Evolutionary conservation across 305 asterid genomes (phyloP), one percentile per base, ranked within the genome.

Genomic region (Coffea humblotiana): DNA sequence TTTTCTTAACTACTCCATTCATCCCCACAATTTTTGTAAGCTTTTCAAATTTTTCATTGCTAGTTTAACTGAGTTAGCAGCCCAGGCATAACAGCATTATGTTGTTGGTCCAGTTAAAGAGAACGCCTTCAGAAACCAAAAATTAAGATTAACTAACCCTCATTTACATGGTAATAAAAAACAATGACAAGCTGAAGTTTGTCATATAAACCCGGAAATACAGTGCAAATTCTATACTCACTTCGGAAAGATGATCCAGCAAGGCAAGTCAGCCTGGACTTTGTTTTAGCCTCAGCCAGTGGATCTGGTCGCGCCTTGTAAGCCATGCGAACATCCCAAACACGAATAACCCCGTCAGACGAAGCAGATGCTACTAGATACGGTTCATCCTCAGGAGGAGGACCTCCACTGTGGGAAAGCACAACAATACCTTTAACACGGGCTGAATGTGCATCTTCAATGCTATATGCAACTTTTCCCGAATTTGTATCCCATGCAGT

Each of bases 231-330:
- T 9, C 16, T 19, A 87, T 35, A 85, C 97, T 91, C 83, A 92
- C 98, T 83, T 89, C 84, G 88, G 81, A 88, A 74, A 8, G 97
- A 89, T 47, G 99, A 95, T 79, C 99, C 98, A 58, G 97, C 95
- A 77, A 95, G 98, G 86, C 99, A 95, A 76, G 99, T 94, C 37
- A 95, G 86, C 87, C 99, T 90, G 83, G 98, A 95, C 86, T 84
- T 93, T 66, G 98, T 95, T 78, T 92, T 87, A 80, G 87, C 86
- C 87, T 90, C 96, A 43, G 93, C 82, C 64, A 93, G 63, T 32
- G 97, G 98, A 65, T 58, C 87, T 48, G 92, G 77, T 84, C 85
- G 84, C 69, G 83, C 92, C 63, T 84, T 84, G 69, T 35, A 73
- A 67, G 85, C 86, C 93, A 85, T 89, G n/a, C 97, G 91, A 88